These are phyloP conservation scores for Tephrocybe sp. DNA, from an alignment of 768 basidiomycete genomes.

Conservation along the genomic window DNA sequence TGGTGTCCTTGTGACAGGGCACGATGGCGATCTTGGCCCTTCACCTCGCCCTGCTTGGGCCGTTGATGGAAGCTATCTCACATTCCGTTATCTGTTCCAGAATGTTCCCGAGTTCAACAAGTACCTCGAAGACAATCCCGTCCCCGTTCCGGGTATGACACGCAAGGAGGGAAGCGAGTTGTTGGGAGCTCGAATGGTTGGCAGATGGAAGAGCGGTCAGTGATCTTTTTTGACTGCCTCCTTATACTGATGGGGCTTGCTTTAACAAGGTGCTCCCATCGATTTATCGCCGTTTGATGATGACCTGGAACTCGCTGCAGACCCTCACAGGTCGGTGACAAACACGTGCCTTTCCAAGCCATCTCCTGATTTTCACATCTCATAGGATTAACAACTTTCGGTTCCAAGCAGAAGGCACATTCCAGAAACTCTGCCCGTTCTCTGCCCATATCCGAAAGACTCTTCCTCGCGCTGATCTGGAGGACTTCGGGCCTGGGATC, in stretches of 20 bases:
- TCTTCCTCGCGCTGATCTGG: slow-evolving; percentile 44
- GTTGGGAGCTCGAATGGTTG: slow-evolving; percentile 52
- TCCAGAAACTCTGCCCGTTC: slow-evolving; percentile 45
- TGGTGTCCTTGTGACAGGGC: slow-evolving; percentile 45
- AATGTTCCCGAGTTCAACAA: slow-evolving; percentile 52
- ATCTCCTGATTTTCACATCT: background rate
- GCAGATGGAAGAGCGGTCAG: slow-evolving; percentile 56
- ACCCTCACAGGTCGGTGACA: slow-evolving; percentile 31
- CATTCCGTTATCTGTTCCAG: slow-evolving; percentile 52
- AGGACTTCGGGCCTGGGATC: slow-evolving; percentile 17
- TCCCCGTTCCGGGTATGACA: slow-evolving; percentile 34
- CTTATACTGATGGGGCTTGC: background rate
- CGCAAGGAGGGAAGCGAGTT: slow-evolving; percentile 43
- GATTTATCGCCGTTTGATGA: slow-evolving; percentile 44
- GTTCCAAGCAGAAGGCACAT: slow-evolving; percentile 32
- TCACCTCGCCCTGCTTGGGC: slow-evolving; percentile 39
- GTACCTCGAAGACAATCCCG: slow-evolving; percentile 41
- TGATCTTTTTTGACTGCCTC: too few relatives aligned
- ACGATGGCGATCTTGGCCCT: slow-evolving; percentile 34
- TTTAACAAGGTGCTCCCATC: slow-evolving; percentile 41
- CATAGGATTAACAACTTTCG: slow-evolving; percentile 44
- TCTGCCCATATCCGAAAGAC: slow-evolving; percentile 50
- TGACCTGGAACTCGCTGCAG: slow-evolving; percentile 33
- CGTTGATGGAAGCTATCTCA: slow-evolving; percentile 51
- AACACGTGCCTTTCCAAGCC: background rate